phyloP scores from a whole-genome alignment of 2,329 filamentous ascomycete species.

The Endothia cerciana region DNA sequence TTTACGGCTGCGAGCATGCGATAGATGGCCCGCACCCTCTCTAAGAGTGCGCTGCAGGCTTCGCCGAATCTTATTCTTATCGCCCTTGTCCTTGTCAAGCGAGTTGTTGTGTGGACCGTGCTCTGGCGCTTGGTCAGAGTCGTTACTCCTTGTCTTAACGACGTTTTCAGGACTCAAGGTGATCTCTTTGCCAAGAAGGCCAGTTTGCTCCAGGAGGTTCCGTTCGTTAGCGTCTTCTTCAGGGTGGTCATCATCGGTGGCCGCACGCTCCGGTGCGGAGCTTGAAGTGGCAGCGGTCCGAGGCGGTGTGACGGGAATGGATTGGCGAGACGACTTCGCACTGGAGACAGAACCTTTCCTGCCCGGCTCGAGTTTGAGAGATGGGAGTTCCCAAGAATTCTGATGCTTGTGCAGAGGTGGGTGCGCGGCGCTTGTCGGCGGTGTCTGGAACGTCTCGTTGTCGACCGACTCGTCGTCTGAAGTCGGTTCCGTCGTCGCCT shows the following conservation, averaged over 20 bases:
- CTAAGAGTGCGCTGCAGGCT: slow-evolving; percentile 89
- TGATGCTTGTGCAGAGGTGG: slow-evolving; percentile 45
- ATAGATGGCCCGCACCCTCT: slow-evolving; percentile 71
- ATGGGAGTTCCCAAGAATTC: slow-evolving; percentile 48
- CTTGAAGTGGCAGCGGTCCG: slow-evolving; percentile 38
- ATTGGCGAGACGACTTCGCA: slow-evolving; percentile 42
- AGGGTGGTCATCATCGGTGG: slow-evolving; percentile 42
- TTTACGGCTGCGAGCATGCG: slow-evolving; percentile 73
- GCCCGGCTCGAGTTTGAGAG: slow-evolving; percentile 40
- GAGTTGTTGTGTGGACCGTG: slow-evolving; percentile 31
- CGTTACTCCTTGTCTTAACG: slow-evolving; percentile 44
- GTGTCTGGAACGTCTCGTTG: slow-evolving; percentile 54
- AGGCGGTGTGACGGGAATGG: slow-evolving; percentile 39
- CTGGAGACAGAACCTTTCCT: slow-evolving; percentile 51
- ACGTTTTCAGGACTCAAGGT: slow-evolving; percentile 48
- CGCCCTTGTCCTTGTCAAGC: slow-evolving; percentile 56
- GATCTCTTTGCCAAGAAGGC: slow-evolving; percentile 57
- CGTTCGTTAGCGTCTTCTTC: slow-evolving; percentile 70
- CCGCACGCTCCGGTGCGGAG: slow-evolving; percentile 37
- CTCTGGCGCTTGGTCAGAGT: slow-evolving; percentile 45
- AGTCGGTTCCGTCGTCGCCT: slow-evolving; percentile 34
- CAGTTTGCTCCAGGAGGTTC: slow-evolving; percentile 68
- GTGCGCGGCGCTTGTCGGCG: slow-evolving; percentile 46
- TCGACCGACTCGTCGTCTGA: slow-evolving; percentile 43
- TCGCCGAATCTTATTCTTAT: slow-evolving; percentile 73